A percentile compares a stretch with the other conserved stretches of the same genome.
These are phyloP conservation scores for Cladobotryum mycophilum DNA, from an alignment of 2,329 filamentous ascomycete genomes.

Conservation along the genomic window DNA sequence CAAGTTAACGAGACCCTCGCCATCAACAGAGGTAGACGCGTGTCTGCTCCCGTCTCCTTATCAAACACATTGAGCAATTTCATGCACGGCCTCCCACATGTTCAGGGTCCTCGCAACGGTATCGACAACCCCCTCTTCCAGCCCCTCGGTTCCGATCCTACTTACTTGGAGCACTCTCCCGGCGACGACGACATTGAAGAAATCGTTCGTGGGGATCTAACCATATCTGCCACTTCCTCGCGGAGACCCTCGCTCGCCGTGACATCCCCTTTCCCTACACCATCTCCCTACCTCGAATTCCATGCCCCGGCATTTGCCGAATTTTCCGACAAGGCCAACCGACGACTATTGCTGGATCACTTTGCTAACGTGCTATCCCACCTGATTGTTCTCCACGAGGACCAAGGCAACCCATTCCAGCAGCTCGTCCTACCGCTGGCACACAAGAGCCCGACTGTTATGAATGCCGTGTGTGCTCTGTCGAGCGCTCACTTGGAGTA, in stretches of 20 bases:
- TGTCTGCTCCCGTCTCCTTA: too few species aligned
- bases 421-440: slow-evolving; percentile 57
- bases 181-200: background rate
- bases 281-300: slow-evolving; percentile 43
- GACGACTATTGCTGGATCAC: slow-evolving; percentile 53
- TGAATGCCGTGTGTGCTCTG: slow-evolving; percentile 79
- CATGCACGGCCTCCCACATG: too few species aligned
- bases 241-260: slow-evolving; percentile 21
- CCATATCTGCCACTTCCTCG: slow-evolving; percentile 10
- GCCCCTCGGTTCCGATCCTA: background rate
- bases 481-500: slow-evolving; percentile 78
- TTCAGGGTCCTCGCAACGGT: too few species aligned
- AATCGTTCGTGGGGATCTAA: background rate
- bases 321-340: slow-evolving; percentile 48
- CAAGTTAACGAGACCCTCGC: too few species aligned
- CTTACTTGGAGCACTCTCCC: background rate
- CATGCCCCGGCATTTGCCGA: slow-evolving; percentile 48
- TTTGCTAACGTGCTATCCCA: slow-evolving; percentile 59
- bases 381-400: slow-evolving; percentile 59
- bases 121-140: too few species aligned
- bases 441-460: slow-evolving; percentile 52
- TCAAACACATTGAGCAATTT: too few species aligned
- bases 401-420: slow-evolving; percentile 57
- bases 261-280: slow-evolving; percentile 16
- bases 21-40: too few species aligned